phyloP scores from a whole-genome alignment of 2,329 filamentous ascomycete genomes.

The Penicillium olsonii region DNA sequence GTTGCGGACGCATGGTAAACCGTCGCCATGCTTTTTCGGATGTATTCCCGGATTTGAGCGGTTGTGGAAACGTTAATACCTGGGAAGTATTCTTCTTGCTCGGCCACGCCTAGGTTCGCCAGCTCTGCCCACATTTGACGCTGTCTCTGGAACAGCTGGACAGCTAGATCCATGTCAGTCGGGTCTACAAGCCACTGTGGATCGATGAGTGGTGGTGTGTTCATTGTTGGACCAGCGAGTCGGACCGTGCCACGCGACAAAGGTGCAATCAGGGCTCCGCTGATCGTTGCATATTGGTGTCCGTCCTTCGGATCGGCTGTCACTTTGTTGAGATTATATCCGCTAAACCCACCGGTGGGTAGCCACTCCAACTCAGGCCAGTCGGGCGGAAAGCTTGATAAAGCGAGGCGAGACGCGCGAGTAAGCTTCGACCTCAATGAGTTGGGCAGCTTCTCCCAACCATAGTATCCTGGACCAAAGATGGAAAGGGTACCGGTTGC shows the following conservation, averaged over 20 bases:
- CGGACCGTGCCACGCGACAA: slow-evolving; percentile 18
- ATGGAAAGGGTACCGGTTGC: slow-evolving; percentile 28
- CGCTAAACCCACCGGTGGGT: slow-evolving; percentile 15
- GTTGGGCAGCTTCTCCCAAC: slow-evolving; percentile 33
- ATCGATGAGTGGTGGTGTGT: slow-evolving; percentile 16
- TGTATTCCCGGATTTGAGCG: slow-evolving; percentile 40
- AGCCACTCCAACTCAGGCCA: slow-evolving; percentile 38
- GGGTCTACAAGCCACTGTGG: slow-evolving; percentile 16
- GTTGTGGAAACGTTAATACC: slow-evolving; percentile 42
- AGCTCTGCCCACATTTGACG: slow-evolving; percentile 37
- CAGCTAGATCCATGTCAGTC: slow-evolving; percentile 45
- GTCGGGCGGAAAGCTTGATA: slow-evolving; percentile 29
- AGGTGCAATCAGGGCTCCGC: slow-evolving; percentile 11
- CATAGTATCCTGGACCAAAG: slow-evolving; percentile 24
- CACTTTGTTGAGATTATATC: slow-evolving; percentile 15
- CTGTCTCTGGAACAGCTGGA: slow-evolving; percentile 44
- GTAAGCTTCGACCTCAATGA: slow-evolving; percentile 22
- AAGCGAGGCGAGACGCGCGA: slow-evolving; percentile 5
- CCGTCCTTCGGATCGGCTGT: slow-evolving; percentile 26
- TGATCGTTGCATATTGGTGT: slow-evolving; percentile 17
- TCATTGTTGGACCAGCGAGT: slow-evolving; percentile 17
- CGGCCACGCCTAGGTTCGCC: slow-evolving; percentile 18
- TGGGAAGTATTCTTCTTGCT: slow-evolving; percentile 37
- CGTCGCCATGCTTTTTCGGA: slow-evolving; percentile 27
- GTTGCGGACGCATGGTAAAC: slow-evolving; percentile 39